phyloP scores from a whole-genome alignment of 495 filamentous ascomycete species.

The Hypoxylon fragiforme region DNA sequence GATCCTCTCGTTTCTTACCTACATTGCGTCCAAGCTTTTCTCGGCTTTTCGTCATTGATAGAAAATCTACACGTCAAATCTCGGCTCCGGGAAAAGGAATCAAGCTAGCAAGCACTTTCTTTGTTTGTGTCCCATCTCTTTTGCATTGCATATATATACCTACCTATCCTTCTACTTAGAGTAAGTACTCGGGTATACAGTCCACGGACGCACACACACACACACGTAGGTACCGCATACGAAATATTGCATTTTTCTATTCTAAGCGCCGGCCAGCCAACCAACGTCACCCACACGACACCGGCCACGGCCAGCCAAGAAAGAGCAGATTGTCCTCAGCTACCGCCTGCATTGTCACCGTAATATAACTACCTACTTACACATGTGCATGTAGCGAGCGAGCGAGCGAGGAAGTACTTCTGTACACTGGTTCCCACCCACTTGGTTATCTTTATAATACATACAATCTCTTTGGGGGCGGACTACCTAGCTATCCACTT shows the following conservation, averaged over 20 bases:
- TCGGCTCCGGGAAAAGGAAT: constrained; percentile 41
- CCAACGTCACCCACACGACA: constrained; percentile 15
- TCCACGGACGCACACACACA: constrained; percentile 17
- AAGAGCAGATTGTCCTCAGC: constrained; percentile 31
- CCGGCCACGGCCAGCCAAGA: constrained; percentile 30
- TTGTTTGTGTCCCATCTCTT: constrained; percentile 6
- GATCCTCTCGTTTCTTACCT: background rate
- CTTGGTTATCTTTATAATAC: too few species aligned
- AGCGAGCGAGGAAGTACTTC: constrained; percentile 11
- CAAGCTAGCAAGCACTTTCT: too few species aligned
- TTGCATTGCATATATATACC: constrained; percentile 32
- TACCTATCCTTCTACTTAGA: too few species aligned
- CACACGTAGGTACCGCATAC: constrained; percentile 9
- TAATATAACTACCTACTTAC: too few species aligned
- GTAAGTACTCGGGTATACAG: constrained; percentile 19
- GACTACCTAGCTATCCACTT: constrained; percentile 8
- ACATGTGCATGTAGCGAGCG: too few species aligned
- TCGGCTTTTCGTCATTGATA: constrained; percentile 7
- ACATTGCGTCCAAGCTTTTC: constrained; percentile 1
- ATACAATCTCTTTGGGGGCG: too few species aligned
- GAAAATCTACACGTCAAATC: constrained; percentile 26
- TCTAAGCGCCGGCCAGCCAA: constrained; percentile 39
- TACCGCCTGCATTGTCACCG: constrained; percentile 29
- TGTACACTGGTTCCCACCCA: constrained; percentile 17
- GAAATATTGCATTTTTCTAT: constrained; percentile 26